phyloP scores from a whole-genome alignment of 805 yeast species.

The Metschnikowia shivogae region DNA sequence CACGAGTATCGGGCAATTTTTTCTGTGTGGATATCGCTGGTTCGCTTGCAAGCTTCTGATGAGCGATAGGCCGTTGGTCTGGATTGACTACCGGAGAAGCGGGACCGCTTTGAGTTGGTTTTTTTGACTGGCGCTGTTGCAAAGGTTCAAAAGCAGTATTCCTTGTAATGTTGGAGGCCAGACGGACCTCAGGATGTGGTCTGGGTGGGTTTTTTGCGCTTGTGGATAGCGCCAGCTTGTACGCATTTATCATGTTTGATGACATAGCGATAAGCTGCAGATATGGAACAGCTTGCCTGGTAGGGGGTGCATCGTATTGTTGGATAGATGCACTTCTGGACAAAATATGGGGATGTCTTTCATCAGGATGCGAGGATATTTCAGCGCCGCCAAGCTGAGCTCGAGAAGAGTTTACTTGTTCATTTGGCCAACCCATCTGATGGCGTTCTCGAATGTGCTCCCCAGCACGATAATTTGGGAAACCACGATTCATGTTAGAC shows the following conservation, averaged over 20 bases:
- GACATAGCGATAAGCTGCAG: conserved; percentile 4
- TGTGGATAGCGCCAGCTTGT: conserved; percentile 7
- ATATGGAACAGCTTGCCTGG: background rate
- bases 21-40: too few relatives aligned
- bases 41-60: too few relatives aligned
- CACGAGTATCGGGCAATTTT: too few relatives aligned
- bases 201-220: background rate
- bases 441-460: background rate
- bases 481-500: background rate
- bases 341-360: background rate
- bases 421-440: background rate
- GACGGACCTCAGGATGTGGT: background rate
- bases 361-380: background rate
- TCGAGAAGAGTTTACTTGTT: background rate
- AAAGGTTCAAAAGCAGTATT: conserved; percentile 16
- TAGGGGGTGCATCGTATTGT: background rate
- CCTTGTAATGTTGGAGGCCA: conserved; percentile 17
- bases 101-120: background rate
- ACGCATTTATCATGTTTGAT: conserved; percentile 8
- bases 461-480: background rate
- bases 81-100: too few relatives aligned
- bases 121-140: background rate
- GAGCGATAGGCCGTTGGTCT: too few relatives aligned
- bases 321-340: background rate
- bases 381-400: background rate